Evolutionary conservation across 2,329 filamentous ascomycete genomes (phyloP).

Genomic region (Penicillium sp.): DNA sequence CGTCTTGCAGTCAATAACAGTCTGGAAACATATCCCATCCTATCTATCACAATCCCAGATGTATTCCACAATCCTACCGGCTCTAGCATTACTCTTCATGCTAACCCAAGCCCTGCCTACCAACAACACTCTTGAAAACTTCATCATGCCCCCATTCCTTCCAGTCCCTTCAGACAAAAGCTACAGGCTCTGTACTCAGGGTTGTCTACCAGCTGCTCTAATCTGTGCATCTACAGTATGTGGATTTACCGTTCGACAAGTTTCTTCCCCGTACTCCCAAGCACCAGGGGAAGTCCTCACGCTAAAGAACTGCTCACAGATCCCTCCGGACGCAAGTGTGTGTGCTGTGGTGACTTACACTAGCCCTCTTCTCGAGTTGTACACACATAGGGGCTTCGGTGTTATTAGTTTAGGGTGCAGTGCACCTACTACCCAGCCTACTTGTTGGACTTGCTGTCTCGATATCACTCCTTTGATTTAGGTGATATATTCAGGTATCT

Average conservation of each 20-base stretch:
- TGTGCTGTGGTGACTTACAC: neutral
- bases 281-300: neutral
- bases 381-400: conserved; percentile 4
- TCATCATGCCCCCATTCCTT: neutral
- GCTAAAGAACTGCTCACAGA: neutral
- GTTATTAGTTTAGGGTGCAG: neutral
- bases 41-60: neutral
- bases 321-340: neutral
- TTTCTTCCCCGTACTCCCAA: neutral
- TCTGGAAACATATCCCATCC: too few species aligned
- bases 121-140: neutral
- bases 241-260: neutral
- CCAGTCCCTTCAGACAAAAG: neutral
- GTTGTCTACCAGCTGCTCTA: neutral
- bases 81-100: neutral
- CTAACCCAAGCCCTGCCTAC: neutral
- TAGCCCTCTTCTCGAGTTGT: conserved; percentile 6
- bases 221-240: neutral
- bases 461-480: neutral
- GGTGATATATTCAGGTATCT: neutral
- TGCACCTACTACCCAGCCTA: neutral
- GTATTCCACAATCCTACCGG: neutral
- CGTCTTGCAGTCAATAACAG: too few species aligned
- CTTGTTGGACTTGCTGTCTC: conserved; percentile 4
- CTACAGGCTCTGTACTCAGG: conserved; percentile 2